phyloP scores from a whole-genome alignment of 495 filamentous ascomycete species.

The Symbiotaphrina buchneri region DNA sequence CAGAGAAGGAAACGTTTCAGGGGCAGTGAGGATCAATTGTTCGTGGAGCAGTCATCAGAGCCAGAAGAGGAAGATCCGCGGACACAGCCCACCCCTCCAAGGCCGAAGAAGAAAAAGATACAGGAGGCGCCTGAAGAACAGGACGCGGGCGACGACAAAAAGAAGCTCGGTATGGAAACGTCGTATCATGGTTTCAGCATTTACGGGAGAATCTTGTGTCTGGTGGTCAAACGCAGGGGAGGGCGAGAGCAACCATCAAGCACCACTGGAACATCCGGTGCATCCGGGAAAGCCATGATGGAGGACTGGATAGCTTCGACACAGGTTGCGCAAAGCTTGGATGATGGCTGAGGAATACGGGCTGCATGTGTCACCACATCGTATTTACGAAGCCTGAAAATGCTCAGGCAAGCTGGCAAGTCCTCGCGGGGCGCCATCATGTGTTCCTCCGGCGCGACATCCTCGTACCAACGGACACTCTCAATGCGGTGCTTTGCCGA shows the following conservation, averaged over 20 bases:
- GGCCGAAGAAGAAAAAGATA: not conserved
- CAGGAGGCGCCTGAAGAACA: constrained; percentile 11
- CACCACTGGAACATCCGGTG: not conserved
- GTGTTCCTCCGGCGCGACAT: too few species aligned
- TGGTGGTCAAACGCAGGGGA: constrained; percentile 66
- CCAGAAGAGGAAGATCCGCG: constrained; percentile 10
- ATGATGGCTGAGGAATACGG: constrained; percentile 5
- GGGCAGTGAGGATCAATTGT: constrained; percentile 6
- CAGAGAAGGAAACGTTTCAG: not conserved
- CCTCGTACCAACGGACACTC: constrained; percentile 3
- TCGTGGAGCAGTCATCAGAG: constrained; percentile 2
- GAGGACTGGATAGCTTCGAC: constrained; percentile 79
- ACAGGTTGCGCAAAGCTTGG: constrained; percentile 26
- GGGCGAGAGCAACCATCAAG: too few species aligned
- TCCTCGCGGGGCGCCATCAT: not conserved
- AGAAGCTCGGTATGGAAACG: constrained; percentile 66
- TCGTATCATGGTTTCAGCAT: constrained; percentile 91
- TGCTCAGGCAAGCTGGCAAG: constrained; percentile 5
- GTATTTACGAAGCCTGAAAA: constrained; percentile 6
- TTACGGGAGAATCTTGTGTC: constrained; percentile 72
- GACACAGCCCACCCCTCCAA: not conserved
- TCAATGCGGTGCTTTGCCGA: too few species aligned
- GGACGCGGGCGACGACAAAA: constrained; percentile 47
- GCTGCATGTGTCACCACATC: too few species aligned
- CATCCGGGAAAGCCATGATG: constrained; percentile 53